These are phyloP conservation scores for Annulohypoxylon bovei DNA, from an alignment of 495 filamentous ascomycete genomes.

Conservation along the genomic window DNA sequence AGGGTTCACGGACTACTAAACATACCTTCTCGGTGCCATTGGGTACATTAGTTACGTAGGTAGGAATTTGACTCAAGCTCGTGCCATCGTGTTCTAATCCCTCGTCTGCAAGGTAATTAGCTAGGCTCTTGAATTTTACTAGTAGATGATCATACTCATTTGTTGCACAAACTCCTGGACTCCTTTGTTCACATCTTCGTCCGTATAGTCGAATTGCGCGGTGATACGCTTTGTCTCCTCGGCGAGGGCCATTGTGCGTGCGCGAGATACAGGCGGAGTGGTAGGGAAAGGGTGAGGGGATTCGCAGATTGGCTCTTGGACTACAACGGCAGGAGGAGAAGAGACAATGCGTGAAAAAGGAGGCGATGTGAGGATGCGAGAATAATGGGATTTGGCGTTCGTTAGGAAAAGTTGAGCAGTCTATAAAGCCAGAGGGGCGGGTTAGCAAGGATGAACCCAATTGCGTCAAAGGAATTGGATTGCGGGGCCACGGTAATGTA, in stretches of 20 bases:
- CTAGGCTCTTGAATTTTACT: background rate
- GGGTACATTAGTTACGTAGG: conserved; percentile 93
- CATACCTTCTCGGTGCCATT: conserved; percentile 94
- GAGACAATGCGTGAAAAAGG: conserved; percentile 49
- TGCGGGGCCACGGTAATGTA: conserved; percentile 31
- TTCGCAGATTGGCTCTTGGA: conserved; percentile 56
- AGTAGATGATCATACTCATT: conserved; percentile 69
- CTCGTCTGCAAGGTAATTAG: conserved; percentile 64
- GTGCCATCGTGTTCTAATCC: conserved; percentile 81
- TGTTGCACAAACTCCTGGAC: conserved; percentile 86
- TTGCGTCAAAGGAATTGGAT: conserved; percentile 36
- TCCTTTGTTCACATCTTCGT: conserved; percentile 78
- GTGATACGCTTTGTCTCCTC: conserved; percentile 82
- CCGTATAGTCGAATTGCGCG: conserved; percentile 84
- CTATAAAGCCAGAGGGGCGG: conserved; percentile 42
- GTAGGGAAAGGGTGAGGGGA: conserved; percentile 59
- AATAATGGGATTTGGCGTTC: conserved; percentile 49
- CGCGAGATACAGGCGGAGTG: conserved; percentile 55
- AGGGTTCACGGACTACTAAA: background rate
- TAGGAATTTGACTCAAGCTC: conserved; percentile 93
- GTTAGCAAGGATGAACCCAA: conserved; percentile 34
- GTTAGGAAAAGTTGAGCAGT: conserved; percentile 45
- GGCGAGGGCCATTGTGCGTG: conserved; percentile 65
- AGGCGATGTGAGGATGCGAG: conserved; percentile 48
- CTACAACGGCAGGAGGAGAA: conserved; percentile 54